Evolutionary conservation across 1,284 basidiomycete species (phyloP).

Genomic region (Trametes polyzona): DNA sequence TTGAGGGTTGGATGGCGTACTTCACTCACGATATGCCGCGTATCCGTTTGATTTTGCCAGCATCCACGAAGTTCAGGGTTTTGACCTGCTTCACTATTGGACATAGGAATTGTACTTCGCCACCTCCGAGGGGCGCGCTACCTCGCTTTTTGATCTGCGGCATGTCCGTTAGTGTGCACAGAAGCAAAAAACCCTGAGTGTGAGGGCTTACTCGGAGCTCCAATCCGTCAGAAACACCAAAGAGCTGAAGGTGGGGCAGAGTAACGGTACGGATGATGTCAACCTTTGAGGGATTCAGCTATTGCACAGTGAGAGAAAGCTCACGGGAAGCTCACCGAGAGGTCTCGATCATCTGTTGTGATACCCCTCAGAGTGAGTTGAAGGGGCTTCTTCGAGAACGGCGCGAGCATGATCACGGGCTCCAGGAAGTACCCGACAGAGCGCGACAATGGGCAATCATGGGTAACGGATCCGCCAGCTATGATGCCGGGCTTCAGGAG

Average conservation of each 20-base stretch:
- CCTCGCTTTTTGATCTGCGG: constrained; percentile 90
- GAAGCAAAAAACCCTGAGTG: background rate
- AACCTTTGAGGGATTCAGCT: constrained; percentile 51
- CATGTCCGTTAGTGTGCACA: background rate
- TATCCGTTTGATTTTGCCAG: constrained; percentile 92
- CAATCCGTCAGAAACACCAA: constrained; percentile 86
- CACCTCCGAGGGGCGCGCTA: constrained; percentile 89
- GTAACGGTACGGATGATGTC: constrained; percentile 94
- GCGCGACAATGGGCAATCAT: constrained; percentile 88
- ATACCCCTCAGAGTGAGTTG: constrained; percentile 85
- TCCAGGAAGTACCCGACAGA: constrained; percentile 96
- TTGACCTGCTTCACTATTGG: constrained; percentile 90
- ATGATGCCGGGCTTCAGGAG: constrained; percentile 93
- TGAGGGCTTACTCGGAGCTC: constrained; percentile 70
- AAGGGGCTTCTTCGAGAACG: constrained; percentile 91
- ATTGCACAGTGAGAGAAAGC: background rate
- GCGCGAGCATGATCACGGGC: constrained; percentile 87
- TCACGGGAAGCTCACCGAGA: constrained; percentile 64
- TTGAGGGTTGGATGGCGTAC: too few relatives aligned
- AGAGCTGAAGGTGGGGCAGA: constrained; percentile 88
- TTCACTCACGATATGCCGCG: constrained; percentile 87
- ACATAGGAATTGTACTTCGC: constrained; percentile 92
- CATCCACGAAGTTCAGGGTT: constrained; percentile 89
- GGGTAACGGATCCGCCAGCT: constrained; percentile 79
- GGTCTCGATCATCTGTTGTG: constrained; percentile 88